Conservation (phyloP, 2,329 filamentous ascomycete genomes). For the Botrytis fabae region DNA sequence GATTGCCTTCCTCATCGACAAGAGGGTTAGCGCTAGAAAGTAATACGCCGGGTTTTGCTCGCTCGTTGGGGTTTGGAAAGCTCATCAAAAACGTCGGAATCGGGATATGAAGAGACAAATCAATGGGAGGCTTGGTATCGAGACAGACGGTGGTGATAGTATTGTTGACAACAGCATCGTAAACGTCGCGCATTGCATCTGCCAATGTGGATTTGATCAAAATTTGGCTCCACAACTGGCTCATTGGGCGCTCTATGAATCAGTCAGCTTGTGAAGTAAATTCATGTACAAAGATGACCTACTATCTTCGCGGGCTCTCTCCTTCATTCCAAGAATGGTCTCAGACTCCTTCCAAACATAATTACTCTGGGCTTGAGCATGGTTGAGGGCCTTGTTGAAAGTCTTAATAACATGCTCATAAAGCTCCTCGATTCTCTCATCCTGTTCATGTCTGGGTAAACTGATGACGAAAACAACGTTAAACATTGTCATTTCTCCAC, state of each 20-base stretch:
- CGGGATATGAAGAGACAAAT: constrained; percentile 65
- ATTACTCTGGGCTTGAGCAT: constrained; percentile 83
- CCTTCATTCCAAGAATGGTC: constrained; percentile 75
- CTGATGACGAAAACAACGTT: constrained; percentile 92
- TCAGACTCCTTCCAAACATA: constrained; percentile 93
- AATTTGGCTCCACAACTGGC: constrained; percentile 68
- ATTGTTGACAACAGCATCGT: constrained; percentile 76
- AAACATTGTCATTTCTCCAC: constrained; percentile 82
- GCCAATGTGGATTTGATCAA: constrained; percentile 74
- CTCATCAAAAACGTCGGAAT: constrained; percentile 68
- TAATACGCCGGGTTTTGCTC: constrained; percentile 74
- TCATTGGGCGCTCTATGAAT: constrained; percentile 51
- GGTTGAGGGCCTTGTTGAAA: constrained; percentile 88
- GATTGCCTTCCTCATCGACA: constrained; percentile 64
- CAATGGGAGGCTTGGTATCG: constrained; percentile 57
- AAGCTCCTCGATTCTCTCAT: constrained; percentile 72
- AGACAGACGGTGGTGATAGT: constrained; percentile 84
- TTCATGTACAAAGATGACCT: constrained; percentile 31
- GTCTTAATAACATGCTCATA: constrained; percentile 90
- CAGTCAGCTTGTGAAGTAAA: constrained; percentile 19
- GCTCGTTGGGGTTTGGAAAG: constrained; percentile 67
- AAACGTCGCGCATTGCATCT: constrained; percentile 78
- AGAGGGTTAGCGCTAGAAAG: constrained; percentile 83
- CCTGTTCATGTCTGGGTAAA: constrained; percentile 74
- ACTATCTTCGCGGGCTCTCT: constrained; percentile 72